Base-by-base conservation (phyloP, 345 rosid species). In the Salix arbutifolia region DNA sequence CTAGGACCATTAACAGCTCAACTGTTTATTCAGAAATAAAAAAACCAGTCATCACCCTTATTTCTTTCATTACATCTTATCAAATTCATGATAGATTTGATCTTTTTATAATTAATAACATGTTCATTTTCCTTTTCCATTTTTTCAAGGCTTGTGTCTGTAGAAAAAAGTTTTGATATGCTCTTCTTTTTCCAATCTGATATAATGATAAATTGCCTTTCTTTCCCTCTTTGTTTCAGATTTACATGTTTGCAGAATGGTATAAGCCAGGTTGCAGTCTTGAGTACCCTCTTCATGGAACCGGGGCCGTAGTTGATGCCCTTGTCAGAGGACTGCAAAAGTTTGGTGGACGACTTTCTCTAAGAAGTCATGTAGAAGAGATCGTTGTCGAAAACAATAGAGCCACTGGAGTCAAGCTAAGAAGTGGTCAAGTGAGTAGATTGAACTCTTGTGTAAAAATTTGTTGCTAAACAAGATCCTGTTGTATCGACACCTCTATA, bases 171-270 rank as follows among this genome's bases (percentile, higher is more conserved):
- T 58, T 58, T 8, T 58, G 4, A 58, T 58, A 19, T 58, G 5
- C 64, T 26, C 35, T 23, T 30, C 38, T 9, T 8, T 53, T 28
- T 4, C 52, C 52, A 62, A 64, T 74, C 23, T 10, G 2, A 23
- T 48, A 31, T 67, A 17, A 40, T 13, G 21, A 25, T 50, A 35
- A 42, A 3, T 25, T 70, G 38, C 21, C 56, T 62, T 78, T 50
- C 56, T 16, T 64, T 21, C 46, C 65, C 56, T 37, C 35, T 65
- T 31, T 84, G 67, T 74, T 89, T 77, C 90, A 94, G 97, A 77
- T 94, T 61, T 94, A 94, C 89, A 94, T 94, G 98, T 92, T 94
- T 84, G 93, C 97, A 3, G 98, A 92, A 83, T 94, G 97, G 98
- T 94, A 94, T 80, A 92, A 94, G 81, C 95, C 97, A 56, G 97